Evolutionary conservation across 225 moss, liverwort and hornwort species (phyloP).

Genomic region (Marchantia polymorpha): DNA sequence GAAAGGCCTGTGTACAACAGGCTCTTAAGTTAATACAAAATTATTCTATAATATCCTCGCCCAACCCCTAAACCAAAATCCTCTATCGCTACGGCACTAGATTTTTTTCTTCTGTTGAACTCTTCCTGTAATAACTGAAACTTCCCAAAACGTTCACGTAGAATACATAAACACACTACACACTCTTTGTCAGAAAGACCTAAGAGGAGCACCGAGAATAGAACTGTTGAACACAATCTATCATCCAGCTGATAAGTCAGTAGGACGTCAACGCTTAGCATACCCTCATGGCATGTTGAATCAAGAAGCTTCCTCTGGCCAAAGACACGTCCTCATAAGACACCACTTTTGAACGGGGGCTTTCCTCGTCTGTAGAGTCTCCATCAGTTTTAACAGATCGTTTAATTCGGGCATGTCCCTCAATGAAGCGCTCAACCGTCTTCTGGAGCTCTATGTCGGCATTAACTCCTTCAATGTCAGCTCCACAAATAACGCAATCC

Average conservation of each 20-base stretch:
- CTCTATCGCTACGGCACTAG: too few relatives aligned
- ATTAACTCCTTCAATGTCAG: conserved; percentile 69
- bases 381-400: conserved; percentile 44
- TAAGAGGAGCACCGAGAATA: too few relatives aligned
- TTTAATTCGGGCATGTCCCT: conserved; percentile 81
- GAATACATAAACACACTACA: too few relatives aligned
- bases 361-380: conserved; percentile 26
- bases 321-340: conserved; percentile 84
- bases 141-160: too few relatives aligned
- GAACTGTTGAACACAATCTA: too few relatives aligned
- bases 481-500: conserved; percentile 91
- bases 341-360: conserved; percentile 31
- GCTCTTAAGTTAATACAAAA: neutral
- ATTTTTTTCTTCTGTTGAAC: too few relatives aligned
- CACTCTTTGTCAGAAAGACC: too few relatives aligned
- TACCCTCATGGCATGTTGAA: conserved; percentile 96
- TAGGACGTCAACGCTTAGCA: conserved; percentile 17
- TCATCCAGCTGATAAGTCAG: too few relatives aligned
- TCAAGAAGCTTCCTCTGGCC: conserved; percentile 80
- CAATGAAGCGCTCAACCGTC: conserved; percentile 77
- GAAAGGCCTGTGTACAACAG: conserved; percentile 65
- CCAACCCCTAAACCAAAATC: too few relatives aligned
- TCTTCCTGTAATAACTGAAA: too few relatives aligned
- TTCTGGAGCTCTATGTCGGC: conserved; percentile 74
- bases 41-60: too few relatives aligned